These are phyloP conservation scores for Spergularia azorica DNA, from an alignment of 179 eudicot genomes.

Conservation along the genomic window DNA sequence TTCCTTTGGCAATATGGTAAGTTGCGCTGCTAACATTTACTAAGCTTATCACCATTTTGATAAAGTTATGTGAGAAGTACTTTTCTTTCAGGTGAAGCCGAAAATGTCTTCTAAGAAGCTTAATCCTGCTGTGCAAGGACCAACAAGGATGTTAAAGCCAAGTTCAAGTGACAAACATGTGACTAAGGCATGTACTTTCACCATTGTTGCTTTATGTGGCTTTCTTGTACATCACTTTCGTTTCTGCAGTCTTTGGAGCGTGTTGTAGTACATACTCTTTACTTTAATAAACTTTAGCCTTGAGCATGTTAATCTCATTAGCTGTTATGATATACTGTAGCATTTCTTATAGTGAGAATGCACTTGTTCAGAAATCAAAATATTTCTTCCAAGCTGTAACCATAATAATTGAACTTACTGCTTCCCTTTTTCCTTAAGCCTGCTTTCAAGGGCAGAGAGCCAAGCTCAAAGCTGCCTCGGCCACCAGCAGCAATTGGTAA, in stretches of 20 bases:
- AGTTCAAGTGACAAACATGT: conserved; percentile 40
- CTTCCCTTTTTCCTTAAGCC: conserved; percentile 31
- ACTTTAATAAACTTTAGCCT: not conserved
- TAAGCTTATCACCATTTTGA: conserved; percentile 7
- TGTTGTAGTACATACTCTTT: not conserved
- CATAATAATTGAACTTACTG: conserved; percentile 29
- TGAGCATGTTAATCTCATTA: not conserved
- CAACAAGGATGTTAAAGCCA: conserved; percentile 42
- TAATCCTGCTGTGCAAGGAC: conserved; percentile 36
- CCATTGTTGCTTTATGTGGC: conserved; percentile 10
- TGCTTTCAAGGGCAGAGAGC: conserved; percentile 37
- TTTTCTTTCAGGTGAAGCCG: conserved; percentile 45
- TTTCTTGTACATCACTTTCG: not conserved
- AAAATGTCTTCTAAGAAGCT: conserved; percentile 47
- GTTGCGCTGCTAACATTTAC: conserved; percentile 17
- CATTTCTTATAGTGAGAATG: not conserved
- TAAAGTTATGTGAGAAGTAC: conserved; percentile 7
- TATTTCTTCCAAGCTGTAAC: not conserved
- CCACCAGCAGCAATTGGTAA: conserved; percentile 38
- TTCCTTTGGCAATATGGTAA: conserved; percentile 53
- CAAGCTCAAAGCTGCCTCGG: conserved; percentile 38
- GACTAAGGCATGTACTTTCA: conserved; percentile 43
- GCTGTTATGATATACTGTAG: not conserved
- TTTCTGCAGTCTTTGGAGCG: conserved; percentile 13
- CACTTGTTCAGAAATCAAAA: not conserved